Base-by-base conservation (phyloP, 1,284 basidiomycete genomes). In the Puccinia triticina region DNA sequence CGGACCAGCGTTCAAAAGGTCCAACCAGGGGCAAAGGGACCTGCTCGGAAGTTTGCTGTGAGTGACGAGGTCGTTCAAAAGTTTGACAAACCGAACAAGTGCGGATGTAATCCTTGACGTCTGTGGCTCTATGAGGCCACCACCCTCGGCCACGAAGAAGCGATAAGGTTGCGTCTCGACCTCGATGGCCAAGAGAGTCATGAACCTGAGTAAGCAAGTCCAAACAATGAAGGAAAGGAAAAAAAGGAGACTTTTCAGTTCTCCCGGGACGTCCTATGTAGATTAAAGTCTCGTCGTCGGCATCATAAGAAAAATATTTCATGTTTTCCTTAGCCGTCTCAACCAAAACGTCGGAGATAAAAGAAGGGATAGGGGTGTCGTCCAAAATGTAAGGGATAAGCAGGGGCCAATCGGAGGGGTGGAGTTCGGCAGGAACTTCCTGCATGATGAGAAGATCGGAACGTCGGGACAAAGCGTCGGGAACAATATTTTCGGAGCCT, bases 401-500 rank as follows among this genome's bases (percentile, higher is more conserved):
- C 50, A 76, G 40, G 1, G 73, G 73, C 73, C 73, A 76, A 16
- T 76, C 73, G 18, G 59, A 34, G 5, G 32, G 3, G 26, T 76
- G 53, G 2, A 34, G 23, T 7, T 16, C 16, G 14, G n/a, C 21
- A 14, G 12, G 16, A 1, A 40, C 18, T 2, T 8, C 8, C 26
- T 75, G 48, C 23, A 55, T 50, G 0, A 75, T 5, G 18, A 37
- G 1, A 23, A 64, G 57, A 34, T 78, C 59, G 32, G 5, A n/a
- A 14, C 74, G 53, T 23, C 74, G 32, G 23, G 55, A 57, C 53
- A 77, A 48, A 14, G 76, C 76, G 43, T 78, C 76, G 0, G 76
- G 59, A 34, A 67, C 59, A 48, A 67, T 10, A 50, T 66, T 43
- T 2, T 40, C 18, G 5, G n/a, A n/a, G n/a, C n/a, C n/a, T n/a